Base-by-base conservation (phyloP, 768 basidiomycete species). In the Sarcomyxa edulis region DNA sequence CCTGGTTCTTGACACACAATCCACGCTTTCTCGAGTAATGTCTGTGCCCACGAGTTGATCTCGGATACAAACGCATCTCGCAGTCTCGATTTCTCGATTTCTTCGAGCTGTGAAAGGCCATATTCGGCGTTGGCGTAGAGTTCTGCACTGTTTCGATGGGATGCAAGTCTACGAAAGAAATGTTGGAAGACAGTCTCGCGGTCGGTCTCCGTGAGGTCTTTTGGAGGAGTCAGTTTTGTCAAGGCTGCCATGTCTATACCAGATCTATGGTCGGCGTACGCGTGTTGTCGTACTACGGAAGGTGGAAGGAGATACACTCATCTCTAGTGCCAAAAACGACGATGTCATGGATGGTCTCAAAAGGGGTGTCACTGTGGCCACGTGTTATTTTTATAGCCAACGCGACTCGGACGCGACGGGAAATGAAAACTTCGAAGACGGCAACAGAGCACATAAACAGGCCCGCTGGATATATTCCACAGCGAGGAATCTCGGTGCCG, bases 31-130 rank as follows among this genome's bases (percentile, higher is more conserved):
- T 64, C 53, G 4, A 69, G 41, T 11, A 75, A 48, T 2, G 53
- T 50, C 33, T 74, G 66, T 0, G 67, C 66, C 75, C 76, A 78
- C 10, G 32, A 14, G 38, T 72, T 57, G 7, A 76, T 47, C 16
- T 63, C 61, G 12, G 46, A 23, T 14, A 60, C 44, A 39, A 66
- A 71, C n/a, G 44, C 47, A 6, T 61, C 54, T 25, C 58, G 51
- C 7, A 40, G 45, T 15, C 40, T 46, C 38, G 34, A 37, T n/a
- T 44, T 46, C n/a, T 41, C 28, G 11, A 35, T 22, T n/a, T 56
- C 43, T 1, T 50, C 23, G 10, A 36, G 24, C 9, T 51, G 39
- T 0, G 59, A 61, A 7, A 56, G 34, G 8, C 37, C 35, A 12
- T 46, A 47, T 45, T 76, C 74, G 7, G 59, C 43, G 5, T 46